These are phyloP conservation scores for Tolypocladium capitatum DNA, from an alignment of 2,329 filamentous ascomycete species.

Conservation along the genomic window DNA sequence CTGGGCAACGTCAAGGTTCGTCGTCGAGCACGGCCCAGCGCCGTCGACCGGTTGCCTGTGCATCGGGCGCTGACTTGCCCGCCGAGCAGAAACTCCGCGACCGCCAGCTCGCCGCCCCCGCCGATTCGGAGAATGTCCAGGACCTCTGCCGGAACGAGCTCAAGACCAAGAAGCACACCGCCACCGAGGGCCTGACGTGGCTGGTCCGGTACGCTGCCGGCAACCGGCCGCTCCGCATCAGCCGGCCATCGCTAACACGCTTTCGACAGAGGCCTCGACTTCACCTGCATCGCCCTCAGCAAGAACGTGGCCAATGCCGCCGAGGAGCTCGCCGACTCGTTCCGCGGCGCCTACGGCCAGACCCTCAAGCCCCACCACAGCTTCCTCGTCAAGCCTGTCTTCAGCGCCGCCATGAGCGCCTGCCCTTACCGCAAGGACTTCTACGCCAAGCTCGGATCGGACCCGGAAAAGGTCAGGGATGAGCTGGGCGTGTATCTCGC, in stretches of 20 bases:
- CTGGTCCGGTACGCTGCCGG: conserved; percentile 54
- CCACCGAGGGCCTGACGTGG: conserved; percentile 86
- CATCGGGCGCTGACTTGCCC: not conserved
- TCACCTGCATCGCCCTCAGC: conserved; percentile 74
- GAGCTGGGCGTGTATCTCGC: conserved; percentile 60
- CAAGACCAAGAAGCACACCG: conserved; percentile 76
- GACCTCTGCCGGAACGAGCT: conserved; percentile 76
- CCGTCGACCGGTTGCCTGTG: not conserved
- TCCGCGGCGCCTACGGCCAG: conserved; percentile 69
- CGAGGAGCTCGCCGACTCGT: conserved; percentile 74
- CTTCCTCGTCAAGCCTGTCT: conserved; percentile 82
- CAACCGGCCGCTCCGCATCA: not conserved
- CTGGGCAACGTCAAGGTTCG: conserved; percentile 77
- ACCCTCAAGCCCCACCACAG: conserved; percentile 89
- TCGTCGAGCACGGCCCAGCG: not conserved
- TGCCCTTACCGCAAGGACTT: conserved; percentile 91
- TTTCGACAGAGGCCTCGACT: conserved; percentile 68
- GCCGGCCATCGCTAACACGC: conserved; percentile 1
- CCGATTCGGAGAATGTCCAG: conserved; percentile 73
- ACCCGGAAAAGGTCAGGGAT: conserved; percentile 46
- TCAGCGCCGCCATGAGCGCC: conserved; percentile 83
- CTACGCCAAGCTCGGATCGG: conserved; percentile 69
- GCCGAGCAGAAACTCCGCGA: conserved; percentile 68
- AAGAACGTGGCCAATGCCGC: conserved; percentile 55
- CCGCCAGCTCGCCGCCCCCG: conserved; percentile 63